Conservation (phyloP, 345 rosid species). For the Hibiscus trionum region DNA sequence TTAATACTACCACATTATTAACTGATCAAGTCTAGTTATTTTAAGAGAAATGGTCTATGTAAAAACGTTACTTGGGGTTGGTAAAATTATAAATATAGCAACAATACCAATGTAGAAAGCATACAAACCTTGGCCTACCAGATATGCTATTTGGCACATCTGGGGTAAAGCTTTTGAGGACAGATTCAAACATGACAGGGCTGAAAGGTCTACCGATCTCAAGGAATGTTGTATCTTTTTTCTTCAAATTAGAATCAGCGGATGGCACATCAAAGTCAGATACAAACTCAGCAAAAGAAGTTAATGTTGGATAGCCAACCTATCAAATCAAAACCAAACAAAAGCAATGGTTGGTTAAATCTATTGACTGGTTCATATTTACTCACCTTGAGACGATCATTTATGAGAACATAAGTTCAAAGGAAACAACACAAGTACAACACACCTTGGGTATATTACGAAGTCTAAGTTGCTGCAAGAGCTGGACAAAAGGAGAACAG, state of each 20-base stretch:
- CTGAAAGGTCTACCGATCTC: conserved; percentile 71
- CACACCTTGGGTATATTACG: conserved; percentile 55
- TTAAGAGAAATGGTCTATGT: neutral
- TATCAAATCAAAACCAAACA: conserved; percentile 25
- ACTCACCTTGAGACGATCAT: neutral
- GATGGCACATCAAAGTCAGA: conserved; percentile 45
- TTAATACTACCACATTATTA: neutral
- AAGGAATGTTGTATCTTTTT: conserved; percentile 33
- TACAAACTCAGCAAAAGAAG: conserved; percentile 67
- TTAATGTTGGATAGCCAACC: conserved; percentile 65
- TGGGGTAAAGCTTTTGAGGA: conserved; percentile 75
- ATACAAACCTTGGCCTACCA: conserved; percentile 77
- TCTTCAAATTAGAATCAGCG: conserved; percentile 32
- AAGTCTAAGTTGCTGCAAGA: conserved; percentile 54
- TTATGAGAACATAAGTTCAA: neutral
- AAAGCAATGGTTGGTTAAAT: neutral
- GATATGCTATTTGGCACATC: conserved; percentile 71
- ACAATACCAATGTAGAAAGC: neutral
- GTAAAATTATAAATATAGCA: neutral
- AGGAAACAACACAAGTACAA: neutral
- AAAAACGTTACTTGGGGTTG: neutral
- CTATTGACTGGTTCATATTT: neutral
- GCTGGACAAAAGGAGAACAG: conserved; percentile 80
- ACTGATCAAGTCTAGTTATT: neutral
- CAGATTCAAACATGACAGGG: conserved; percentile 79